Percentiles rank a stretch among this genome's conserved stretches.
Evolutionary conservation across 2,329 filamentous ascomycete species (phyloP).

Genomic region (Fusarium concolor): DNA sequence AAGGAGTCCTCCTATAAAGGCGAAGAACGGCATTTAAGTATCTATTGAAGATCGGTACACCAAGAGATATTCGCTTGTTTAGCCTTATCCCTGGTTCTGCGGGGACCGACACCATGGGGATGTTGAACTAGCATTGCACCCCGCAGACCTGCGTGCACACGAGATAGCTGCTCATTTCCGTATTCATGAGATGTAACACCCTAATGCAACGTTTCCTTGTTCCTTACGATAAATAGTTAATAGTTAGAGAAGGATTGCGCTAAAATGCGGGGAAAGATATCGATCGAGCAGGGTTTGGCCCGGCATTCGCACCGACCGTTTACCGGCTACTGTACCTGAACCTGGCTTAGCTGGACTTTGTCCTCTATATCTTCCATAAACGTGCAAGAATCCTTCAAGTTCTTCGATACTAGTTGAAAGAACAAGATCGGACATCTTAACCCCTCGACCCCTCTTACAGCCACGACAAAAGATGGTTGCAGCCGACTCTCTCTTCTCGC

Average conservation of each 20-base stretch:
- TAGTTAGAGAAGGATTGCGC: not conserved
- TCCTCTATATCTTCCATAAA: no score
- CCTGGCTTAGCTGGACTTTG: no score
- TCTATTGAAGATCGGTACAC: not conserved
- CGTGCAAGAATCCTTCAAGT: no score
- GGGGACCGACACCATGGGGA: not conserved
- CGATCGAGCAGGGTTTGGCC: no score
- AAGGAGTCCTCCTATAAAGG: fast-evolving
- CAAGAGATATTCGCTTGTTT: not conserved
- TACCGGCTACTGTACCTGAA: no score
- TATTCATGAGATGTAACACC: no score
- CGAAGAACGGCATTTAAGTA: not conserved
- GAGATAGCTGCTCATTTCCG: no score
- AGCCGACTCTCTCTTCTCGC: not conserved
- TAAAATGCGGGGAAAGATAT: not conserved
- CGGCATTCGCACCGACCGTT: no score
- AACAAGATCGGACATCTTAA: not conserved
- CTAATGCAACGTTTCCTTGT: not conserved
- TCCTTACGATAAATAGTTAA: not conserved
- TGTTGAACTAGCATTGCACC: no score
- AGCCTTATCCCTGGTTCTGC: not conserved
- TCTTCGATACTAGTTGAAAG: no score
- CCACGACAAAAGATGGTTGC: not conserved
- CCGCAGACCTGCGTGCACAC: no score
- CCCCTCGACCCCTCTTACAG: not conserved